Evolutionary conservation across 83 land plant genomes (phyloP).

Genomic region (Picea abies): DNA sequence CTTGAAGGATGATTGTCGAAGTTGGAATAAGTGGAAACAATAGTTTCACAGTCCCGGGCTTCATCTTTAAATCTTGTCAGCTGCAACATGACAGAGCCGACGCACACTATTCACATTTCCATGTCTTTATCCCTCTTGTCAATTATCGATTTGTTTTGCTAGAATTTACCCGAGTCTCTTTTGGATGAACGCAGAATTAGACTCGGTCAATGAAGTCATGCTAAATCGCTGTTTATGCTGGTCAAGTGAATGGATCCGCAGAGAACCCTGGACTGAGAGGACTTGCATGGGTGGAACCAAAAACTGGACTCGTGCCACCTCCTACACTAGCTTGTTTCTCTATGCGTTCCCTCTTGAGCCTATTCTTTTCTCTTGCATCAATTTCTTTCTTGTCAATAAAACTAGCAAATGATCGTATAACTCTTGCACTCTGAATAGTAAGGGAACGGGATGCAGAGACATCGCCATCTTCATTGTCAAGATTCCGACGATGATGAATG

Average conservation of each 20-base stretch:
- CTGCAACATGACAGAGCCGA: too few relatives aligned
- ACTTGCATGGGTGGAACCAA: neutral
- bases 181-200: neutral
- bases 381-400: conserved; percentile 11
- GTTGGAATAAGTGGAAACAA: too few relatives aligned
- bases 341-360: too few relatives aligned
- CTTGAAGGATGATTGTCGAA: too few relatives aligned
- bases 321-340: too few relatives aligned
- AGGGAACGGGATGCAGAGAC: neutral
- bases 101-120: too few relatives aligned
- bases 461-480: neutral
- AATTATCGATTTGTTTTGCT: neutral
- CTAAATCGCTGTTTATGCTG: too few relatives aligned
- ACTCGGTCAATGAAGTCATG: neutral
- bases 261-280: neutral
- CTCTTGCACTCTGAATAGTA: conserved; percentile 15
- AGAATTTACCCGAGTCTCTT: neutral
- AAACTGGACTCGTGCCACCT: too few relatives aligned
- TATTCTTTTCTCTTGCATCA: neutral
- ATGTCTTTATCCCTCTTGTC: neutral
- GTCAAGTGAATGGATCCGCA: too few relatives aligned
- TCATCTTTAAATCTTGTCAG: too few relatives aligned
- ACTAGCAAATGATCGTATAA: conserved; percentile 33
- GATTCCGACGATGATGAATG: neutral
- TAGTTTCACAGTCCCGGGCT: too few relatives aligned